A percentile compares a stretch with the other conserved stretches of the same genome.
These are phyloP conservation scores for Daldinia caldariorum DNA, from an alignment of 495 filamentous ascomycete genomes.

Conservation along the genomic window DNA sequence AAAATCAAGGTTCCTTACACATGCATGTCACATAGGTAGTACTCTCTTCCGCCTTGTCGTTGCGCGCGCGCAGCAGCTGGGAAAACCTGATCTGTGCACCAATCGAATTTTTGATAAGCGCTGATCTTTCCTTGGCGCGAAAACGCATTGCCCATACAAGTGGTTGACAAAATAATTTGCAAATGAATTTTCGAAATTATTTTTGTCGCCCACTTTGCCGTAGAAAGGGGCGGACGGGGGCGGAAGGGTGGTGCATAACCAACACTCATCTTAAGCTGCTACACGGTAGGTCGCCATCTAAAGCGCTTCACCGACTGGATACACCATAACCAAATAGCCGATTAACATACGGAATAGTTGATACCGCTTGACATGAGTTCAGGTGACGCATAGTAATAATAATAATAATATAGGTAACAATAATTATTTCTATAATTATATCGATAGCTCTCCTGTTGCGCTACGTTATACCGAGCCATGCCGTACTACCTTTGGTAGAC, in stretches of 20 bases:
- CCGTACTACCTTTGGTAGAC: neutral
- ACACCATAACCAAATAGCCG: neutral
- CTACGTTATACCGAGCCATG: neutral
- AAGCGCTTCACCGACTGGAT: conserved; percentile 17
- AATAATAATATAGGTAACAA: neutral
- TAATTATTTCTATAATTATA: conserved; percentile 1
- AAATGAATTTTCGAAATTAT: too few relatives aligned
- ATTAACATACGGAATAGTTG: neutral
- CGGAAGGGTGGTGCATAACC: too few relatives aligned
- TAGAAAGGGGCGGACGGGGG: too few relatives aligned
- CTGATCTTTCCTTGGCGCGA: conserved; percentile 25
- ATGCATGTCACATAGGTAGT: too few relatives aligned
- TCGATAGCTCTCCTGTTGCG: neutral
- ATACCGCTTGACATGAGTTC: neutral
- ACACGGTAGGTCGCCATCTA: neutral
- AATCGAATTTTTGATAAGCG: conserved; percentile 12
- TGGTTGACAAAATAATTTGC: too few relatives aligned
- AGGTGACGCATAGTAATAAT: neutral
- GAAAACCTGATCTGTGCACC: conserved; percentile 20
- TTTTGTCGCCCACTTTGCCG: too few relatives aligned
- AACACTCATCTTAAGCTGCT: neutral
- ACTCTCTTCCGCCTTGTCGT: neutral
- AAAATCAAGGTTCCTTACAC: neutral
- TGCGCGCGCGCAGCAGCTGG: conserved; percentile 36
- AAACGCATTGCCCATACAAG: conserved; percentile 3